These are phyloP conservation scores for Urochloa ruziziensis DNA, from an alignment of 176 grass and related monocot species.

Conservation along the genomic window DNA sequence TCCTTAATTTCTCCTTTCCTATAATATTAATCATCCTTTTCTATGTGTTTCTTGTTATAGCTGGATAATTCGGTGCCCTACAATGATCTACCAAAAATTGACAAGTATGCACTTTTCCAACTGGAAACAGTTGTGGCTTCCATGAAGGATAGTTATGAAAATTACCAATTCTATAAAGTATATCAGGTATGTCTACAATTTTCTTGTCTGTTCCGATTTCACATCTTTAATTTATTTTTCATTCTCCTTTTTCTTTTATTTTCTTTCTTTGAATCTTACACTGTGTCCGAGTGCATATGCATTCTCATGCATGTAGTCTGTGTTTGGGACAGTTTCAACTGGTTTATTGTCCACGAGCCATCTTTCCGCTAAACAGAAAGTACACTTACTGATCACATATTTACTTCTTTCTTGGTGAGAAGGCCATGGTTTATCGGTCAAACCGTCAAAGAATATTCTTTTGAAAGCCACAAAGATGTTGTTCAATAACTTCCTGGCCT, in stretches of 20 bases:
- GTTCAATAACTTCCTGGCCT: neutral
- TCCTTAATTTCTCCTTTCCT: constrained; percentile 16
- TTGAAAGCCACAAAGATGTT: constrained; percentile 16
- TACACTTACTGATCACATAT: neutral
- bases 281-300: neutral
- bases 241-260: neutral
- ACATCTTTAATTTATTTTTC: neutral
- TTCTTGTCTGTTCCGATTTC: neutral
- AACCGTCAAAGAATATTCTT: neutral
- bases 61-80: constrained; percentile 57
- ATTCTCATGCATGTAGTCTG: neutral
- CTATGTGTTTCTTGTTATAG: constrained; percentile 39
- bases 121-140: constrained; percentile 78
- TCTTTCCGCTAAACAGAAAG: constrained; percentile 20
- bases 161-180: constrained; percentile 94
- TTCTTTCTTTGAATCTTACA: neutral
- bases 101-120: constrained; percentile 92
- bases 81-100: constrained; percentile 82
- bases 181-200: constrained; percentile 69
- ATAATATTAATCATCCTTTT: constrained; percentile 28
- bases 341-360: constrained; percentile 1
- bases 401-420: neutral
- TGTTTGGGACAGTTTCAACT: neutral
- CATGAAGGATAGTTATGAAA: constrained; percentile 87
- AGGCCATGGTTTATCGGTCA: neutral